Conservation (phyloP, 345 rosid genomes). For the Moricandia arvensis region DNA sequence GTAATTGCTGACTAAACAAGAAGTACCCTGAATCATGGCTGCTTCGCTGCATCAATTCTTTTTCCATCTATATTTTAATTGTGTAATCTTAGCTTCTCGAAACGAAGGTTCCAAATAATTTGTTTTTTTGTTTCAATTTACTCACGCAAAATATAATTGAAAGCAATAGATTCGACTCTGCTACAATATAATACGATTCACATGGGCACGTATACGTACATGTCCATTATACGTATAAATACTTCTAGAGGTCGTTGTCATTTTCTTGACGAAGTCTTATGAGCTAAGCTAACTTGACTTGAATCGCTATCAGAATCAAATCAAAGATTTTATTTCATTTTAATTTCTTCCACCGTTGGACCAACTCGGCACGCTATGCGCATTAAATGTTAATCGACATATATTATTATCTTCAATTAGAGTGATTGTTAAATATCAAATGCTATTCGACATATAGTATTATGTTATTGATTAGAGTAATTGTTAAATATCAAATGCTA, state of each 20-base stretch:
- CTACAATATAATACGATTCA: not conserved
- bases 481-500: not conserved
- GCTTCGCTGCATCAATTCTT: not conserved
- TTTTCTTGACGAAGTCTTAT: constrained; percentile 27
- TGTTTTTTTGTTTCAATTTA: too few relatives aligned
- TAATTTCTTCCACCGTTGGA: not conserved
- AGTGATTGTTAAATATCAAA: too few relatives aligned
- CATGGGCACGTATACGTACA: constrained; percentile 20
- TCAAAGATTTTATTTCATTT: not conserved
- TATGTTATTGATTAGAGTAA: too few relatives aligned
- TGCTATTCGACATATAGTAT: too few relatives aligned
- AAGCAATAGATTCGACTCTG: constrained; percentile 17
- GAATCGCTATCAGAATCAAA: constrained; percentile 26
- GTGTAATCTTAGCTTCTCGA: constrained; percentile 22
- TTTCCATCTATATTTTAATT: not conserved
- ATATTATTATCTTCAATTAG: not conserved
- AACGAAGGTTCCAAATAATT: constrained; percentile 35
- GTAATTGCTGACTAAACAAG: constrained; percentile 31
- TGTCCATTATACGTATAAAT: constrained; percentile 9
- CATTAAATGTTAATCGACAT: not conserved
- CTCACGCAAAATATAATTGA: not conserved
- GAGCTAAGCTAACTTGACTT: constrained; percentile 22
- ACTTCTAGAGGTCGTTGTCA: too few relatives aligned
- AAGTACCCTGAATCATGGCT: constrained; percentile 9
- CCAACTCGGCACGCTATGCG: constrained; percentile 25